A percentile compares a stretch with the other conserved stretches of the same genome.
Conservation (phyloP, 225 moss, liverwort and hornwort species). For the Asterella californica region DNA sequence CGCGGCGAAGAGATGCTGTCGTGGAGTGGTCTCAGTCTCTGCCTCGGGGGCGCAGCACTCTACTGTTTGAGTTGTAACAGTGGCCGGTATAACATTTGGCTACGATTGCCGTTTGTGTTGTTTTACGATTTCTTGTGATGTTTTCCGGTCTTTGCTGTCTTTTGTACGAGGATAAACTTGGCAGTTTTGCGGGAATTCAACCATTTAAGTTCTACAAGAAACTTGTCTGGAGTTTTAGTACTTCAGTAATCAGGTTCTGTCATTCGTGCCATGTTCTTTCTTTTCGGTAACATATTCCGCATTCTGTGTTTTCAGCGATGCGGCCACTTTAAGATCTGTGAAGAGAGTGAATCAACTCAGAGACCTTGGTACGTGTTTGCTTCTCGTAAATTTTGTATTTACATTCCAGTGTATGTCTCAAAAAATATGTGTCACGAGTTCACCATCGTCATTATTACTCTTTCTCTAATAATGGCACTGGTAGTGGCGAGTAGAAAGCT, state of each 20-base stretch:
- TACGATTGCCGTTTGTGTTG: slow-evolving; percentile 22
- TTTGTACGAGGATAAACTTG: not conserved
- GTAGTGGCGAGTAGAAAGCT: not conserved
- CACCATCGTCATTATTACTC: not conserved
- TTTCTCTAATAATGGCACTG: too few species aligned
- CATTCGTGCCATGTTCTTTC: not conserved
- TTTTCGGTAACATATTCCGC: not conserved
- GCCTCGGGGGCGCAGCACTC: slow-evolving; percentile 89
- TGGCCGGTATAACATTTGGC: slow-evolving; percentile 54
- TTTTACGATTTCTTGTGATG: not conserved
- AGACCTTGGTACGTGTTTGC: slow-evolving; percentile 48
- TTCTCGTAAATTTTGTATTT: not conserved
- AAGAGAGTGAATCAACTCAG: slow-evolving; percentile 85
- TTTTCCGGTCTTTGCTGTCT: not conserved
- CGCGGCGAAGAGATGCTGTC: slow-evolving; percentile 58
- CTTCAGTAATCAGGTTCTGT: not conserved
- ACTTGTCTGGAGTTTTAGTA: not conserved
- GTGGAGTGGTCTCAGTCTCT: slow-evolving; percentile 89
- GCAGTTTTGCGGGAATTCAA: too few species aligned
- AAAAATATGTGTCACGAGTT: not conserved
- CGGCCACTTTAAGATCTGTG: slow-evolving; percentile 52
- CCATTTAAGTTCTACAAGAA: not conserved
- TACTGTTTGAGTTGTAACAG: slow-evolving; percentile 90
- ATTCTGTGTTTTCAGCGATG: slow-evolving; percentile 27
- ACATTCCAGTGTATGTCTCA: not conserved